phyloP scores from a whole-genome alignment of 305 asterid species.

The Solanum hybrid region DNA sequence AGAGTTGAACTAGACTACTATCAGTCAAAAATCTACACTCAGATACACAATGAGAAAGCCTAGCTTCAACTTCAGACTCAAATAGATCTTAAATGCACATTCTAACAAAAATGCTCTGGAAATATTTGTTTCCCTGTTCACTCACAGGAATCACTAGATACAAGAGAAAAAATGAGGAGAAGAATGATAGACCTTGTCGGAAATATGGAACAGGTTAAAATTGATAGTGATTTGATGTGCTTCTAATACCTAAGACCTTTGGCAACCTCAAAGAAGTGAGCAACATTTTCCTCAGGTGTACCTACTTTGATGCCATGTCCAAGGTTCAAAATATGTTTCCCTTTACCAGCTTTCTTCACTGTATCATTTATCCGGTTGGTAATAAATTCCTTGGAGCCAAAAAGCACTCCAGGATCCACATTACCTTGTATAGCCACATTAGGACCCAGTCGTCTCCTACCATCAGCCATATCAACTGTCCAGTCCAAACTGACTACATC shows the following conservation, averaged over 20 bases:
- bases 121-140: not conserved
- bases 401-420: slow-evolving; percentile 92
- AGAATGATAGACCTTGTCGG: slow-evolving; percentile 10
- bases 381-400: slow-evolving; percentile 89
- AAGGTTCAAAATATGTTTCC: slow-evolving; percentile 89
- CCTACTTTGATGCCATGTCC: slow-evolving; percentile 97
- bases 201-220: slow-evolving; percentile 6
- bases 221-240: not conserved
- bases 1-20: not conserved
- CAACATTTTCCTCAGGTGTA: slow-evolving; percentile 98
- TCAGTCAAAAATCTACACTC: not conserved
- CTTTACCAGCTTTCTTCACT: slow-evolving; percentile 78
- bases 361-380: slow-evolving; percentile 80
- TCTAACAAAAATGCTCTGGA: not conserved
- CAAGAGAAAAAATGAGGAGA: slow-evolving; percentile 4
- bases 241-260: slow-evolving; percentile 65
- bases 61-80: not conserved
- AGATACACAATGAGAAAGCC: not conserved
- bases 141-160: not conserved
- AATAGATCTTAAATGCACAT: not conserved
- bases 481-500: slow-evolving; percentile 96
- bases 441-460: slow-evolving; percentile 66
- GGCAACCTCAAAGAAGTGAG: slow-evolving; percentile 95
- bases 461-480: slow-evolving; percentile 97
- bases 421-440: slow-evolving; percentile 89